phyloP scores from a whole-genome alignment of 2,329 filamentous ascomycete species.

The Aspergillus sp. region DNA sequence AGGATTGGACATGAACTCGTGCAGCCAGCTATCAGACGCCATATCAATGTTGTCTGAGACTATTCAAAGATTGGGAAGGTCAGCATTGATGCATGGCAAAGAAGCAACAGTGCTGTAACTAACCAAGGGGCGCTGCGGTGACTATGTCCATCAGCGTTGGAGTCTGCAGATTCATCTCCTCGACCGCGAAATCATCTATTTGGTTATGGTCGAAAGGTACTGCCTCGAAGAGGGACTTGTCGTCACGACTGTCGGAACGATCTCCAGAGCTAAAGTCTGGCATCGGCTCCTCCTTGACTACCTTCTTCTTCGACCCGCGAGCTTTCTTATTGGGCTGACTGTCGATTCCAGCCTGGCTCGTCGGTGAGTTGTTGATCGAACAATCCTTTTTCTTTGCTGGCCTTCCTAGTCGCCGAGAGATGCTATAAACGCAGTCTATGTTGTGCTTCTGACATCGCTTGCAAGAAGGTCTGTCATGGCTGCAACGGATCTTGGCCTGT shows the following conservation, averaged over 20 bases:
- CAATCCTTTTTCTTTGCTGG: slow-evolving; percentile 38
- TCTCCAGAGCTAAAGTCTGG: not conserved
- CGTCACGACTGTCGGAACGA: not conserved
- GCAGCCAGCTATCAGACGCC: slow-evolving; percentile 34
- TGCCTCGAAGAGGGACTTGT: slow-evolving; percentile 10
- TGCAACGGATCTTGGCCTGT: slow-evolving; percentile 44
- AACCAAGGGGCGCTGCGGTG: slow-evolving; percentile 18
- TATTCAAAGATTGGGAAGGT: not conserved
- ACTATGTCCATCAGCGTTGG: slow-evolving; percentile 19
- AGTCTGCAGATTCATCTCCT: slow-evolving; percentile 17
- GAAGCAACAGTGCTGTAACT: not conserved
- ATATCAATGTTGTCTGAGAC: slow-evolving; percentile 29
- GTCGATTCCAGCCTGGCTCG: not conserved
- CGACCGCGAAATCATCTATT: slow-evolving; percentile 15
- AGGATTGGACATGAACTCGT: slow-evolving; percentile 31
- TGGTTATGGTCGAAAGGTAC: slow-evolving; percentile 10
- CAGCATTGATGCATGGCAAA: not conserved
- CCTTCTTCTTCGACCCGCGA: slow-evolving; percentile 19
- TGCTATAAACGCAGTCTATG: slow-evolving; percentile 41
- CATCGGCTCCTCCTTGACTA: slow-evolving; percentile 8
- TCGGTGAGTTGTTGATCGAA: slow-evolving; percentile 1
- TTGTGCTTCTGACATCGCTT: slow-evolving; percentile 41
- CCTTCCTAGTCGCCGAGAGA: slow-evolving; percentile 40
- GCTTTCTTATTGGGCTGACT: slow-evolving; percentile 15
- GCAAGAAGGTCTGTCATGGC: slow-evolving; percentile 42